Percentiles rank a stretch among this genome's conserved stretches.
These are phyloP conservation scores for Ogataea hybrid DNA, from an alignment of 1,139 yeast species.

Conservation along the genomic window DNA sequence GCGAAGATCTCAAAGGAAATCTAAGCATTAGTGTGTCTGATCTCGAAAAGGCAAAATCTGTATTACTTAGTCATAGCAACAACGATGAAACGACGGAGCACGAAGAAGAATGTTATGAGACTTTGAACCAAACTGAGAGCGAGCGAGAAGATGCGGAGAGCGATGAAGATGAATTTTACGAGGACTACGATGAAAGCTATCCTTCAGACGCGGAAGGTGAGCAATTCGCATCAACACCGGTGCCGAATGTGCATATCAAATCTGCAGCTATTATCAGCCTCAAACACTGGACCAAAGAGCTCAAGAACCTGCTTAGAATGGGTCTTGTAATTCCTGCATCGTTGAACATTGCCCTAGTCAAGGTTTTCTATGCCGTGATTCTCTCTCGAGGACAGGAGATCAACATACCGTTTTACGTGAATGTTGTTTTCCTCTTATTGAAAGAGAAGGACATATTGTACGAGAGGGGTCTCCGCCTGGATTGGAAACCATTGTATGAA, in stretches of 20 bases:
- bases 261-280: constrained; percentile 76
- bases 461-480: constrained; percentile 43
- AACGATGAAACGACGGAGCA: constrained; percentile 3
- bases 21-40: constrained; percentile 62
- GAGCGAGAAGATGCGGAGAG: constrained; percentile 35
- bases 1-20: constrained; percentile 74
- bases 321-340: constrained; percentile 78
- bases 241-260: constrained; percentile 54
- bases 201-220: constrained; percentile 33
- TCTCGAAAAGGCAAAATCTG: constrained; percentile 26
- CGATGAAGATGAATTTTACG: constrained; percentile 40
- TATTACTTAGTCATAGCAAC: not conserved
- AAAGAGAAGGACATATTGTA: constrained; percentile 45
- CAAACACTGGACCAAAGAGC: constrained; percentile 86
- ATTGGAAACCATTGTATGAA: constrained; percentile 49
- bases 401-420: constrained; percentile 61
- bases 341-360: constrained; percentile 59
- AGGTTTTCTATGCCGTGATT: constrained; percentile 71
- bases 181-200: constrained; percentile 44
- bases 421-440: constrained; percentile 58
- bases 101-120: constrained; percentile 38
- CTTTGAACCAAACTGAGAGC: constrained; percentile 38
- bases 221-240: constrained; percentile 33
- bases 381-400: constrained; percentile 74
- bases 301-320: constrained; percentile 75